Evolutionary conservation across 2,329 filamentous ascomycete genomes (phyloP).

Genomic region (Conoideocrella luteorostrata): DNA sequence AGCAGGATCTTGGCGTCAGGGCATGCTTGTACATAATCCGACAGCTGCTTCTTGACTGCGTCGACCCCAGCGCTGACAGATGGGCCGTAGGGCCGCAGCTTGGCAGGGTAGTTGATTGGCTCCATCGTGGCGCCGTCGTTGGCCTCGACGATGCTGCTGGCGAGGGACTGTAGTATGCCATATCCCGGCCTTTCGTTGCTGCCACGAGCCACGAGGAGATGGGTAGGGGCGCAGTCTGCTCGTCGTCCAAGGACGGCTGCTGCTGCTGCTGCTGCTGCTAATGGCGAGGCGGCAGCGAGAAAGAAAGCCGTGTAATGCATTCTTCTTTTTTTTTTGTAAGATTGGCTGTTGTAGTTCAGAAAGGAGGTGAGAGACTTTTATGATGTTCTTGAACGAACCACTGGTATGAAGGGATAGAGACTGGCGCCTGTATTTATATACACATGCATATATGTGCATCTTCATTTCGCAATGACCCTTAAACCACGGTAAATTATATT

Average conservation of each 20-base stretch:
- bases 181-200: neutral
- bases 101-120: conserved; percentile 1
- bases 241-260: neutral
- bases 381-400: too few relatives aligned
- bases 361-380: too few relatives aligned
- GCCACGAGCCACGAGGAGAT: conserved; percentile 1
- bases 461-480: too few relatives aligned
- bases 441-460: too few relatives aligned
- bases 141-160: neutral
- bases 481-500: too few relatives aligned
- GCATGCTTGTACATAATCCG: neutral
- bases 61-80: neutral
- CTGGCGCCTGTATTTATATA: too few relatives aligned
- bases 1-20: neutral
- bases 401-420: too few relatives aligned
- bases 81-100: neutral
- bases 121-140: neutral
- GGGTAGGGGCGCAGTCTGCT: neutral
- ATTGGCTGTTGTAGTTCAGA: too few relatives aligned
- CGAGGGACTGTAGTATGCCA: neutral
- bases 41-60: conserved; percentile 1
- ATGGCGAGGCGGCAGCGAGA: too few relatives aligned
- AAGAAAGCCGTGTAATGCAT: too few relatives aligned
- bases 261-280: too few relatives aligned
- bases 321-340: too few relatives aligned